Base-by-base conservation (phyloP, 371 early-diverging fungal species). In the Vairimorpha ceranae region DNA sequence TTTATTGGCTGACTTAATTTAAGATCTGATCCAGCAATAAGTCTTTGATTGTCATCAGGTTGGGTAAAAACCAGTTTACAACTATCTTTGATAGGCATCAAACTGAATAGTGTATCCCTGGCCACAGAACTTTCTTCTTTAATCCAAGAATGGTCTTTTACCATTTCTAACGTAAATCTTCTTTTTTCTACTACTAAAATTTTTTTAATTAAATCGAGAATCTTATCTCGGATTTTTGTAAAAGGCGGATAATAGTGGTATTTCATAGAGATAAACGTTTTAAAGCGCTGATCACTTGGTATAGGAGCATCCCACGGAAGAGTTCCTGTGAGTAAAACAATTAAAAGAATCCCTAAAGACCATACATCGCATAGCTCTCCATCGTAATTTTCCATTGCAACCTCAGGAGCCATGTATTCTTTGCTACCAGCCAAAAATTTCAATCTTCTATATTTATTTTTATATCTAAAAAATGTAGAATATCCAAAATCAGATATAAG, bases 101-200 rank as follows among this genome's bases (percentile, higher is more conserved):
- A 27, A n/a, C 29, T 56, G 14, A 70, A 35, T 10, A 72, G 35
- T 17, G 30, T 15, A 30, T 23, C 1, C 0, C 33, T 8, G 36
- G 72, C 61, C 15, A 78, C 67, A 4, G 29, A 54, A 61, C 64
- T 79, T 23, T 29, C 36, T 17, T 65, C 41, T 19, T 21, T 29
- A 25, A 79, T n/a, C 72, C 77, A 83, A 25, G 65, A 58, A 29
- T 77, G 59, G 8, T 69, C 23, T 29, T 54, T 14, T n/a, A 80
- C 30, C 30, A 51, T 54, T 32, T 54, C 27, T n/a, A 76, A 29
- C 14, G 29, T 60, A 56, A 92, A 91, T 46, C 97, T 83, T 72
- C 89, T 86, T 48, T 85, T 79, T 12, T 93, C 93, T 79, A 92
- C 90, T 15, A 91, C 90, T 29, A 95, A 83, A 89, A 95, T 94